Conservation (phyloP, 1,284 basidiomycete species). For the Cryptococcus sp. region DNA sequence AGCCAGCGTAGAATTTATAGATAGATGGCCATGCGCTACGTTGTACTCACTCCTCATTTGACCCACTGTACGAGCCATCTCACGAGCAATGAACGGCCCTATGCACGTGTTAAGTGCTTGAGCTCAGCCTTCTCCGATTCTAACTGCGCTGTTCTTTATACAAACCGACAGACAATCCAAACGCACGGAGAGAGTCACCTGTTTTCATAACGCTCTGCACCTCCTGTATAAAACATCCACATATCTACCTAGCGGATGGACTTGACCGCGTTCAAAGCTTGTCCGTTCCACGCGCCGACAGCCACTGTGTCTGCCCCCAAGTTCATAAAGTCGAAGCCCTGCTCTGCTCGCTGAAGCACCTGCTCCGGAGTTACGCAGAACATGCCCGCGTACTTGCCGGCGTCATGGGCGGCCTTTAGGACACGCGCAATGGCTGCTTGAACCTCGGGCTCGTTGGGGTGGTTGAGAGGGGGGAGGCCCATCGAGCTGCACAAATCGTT, state of each 20-base stretch:
- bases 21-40: background rate
- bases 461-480: constrained; percentile 30
- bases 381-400: constrained; percentile 31
- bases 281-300: constrained; percentile 14
- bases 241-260: constrained; percentile 1
- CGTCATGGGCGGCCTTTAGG: constrained; percentile 30
- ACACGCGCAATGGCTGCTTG: constrained; percentile 37
- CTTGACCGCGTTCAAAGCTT: constrained; percentile 11
- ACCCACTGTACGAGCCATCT: background rate
- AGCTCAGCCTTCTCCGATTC: no score
- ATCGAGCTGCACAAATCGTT: constrained; percentile 39
- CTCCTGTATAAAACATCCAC: no score
- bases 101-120: no score
- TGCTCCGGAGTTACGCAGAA: constrained; percentile 21
- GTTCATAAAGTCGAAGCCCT: constrained; percentile 37
- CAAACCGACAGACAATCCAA: no score
- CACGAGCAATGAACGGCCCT: no score
- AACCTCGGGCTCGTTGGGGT: constrained; percentile 29
- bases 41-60: background rate
- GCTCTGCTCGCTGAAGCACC: constrained; percentile 24
- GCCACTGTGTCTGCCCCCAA: constrained; percentile 31
- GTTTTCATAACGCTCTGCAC: no score
- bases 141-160: no score
- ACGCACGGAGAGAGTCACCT: no score
- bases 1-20: no score